phyloP scores from a whole-genome alignment of 352 stramenopile species.

The Phytophthora boehmeriae region DNA sequence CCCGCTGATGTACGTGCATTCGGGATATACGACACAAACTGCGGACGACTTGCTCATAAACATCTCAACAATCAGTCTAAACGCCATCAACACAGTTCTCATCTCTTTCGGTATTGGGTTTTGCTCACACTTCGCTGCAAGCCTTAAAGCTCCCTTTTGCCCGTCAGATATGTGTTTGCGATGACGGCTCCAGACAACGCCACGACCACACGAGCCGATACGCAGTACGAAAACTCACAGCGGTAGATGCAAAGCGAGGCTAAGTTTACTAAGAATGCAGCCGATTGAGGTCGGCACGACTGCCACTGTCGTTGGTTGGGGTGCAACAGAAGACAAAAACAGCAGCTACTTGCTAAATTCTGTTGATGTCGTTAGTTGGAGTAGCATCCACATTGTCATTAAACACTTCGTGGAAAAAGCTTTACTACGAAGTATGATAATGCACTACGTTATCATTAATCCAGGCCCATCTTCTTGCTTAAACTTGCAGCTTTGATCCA shows the following conservation, averaged over 20 bases:
- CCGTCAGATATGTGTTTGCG: background rate
- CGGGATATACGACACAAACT: background rate
- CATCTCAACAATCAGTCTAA: background rate
- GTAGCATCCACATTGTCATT: no score
- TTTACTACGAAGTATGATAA: no score
- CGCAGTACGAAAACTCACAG: slow-evolving; percentile 13
- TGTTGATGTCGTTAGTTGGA: no score
- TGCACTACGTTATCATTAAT: no score
- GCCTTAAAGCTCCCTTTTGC: background rate
- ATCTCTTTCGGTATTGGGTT: slow-evolving; percentile 3
- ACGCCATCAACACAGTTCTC: slow-evolving; percentile 1
- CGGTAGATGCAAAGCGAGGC: slow-evolving; percentile 24
- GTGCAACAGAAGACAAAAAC: no score
- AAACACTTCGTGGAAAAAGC: no score
- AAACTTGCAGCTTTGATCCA: no score
- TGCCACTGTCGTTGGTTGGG: no score
- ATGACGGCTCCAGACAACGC: background rate
- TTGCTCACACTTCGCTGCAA: background rate
- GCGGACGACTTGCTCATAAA: background rate
- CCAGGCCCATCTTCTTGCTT: no score
- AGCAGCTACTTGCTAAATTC: no score
- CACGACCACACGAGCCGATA: slow-evolving; percentile 10
- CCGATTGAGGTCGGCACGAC: no score
- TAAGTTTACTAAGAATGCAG: slow-evolving; percentile 17
- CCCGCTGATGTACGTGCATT: slow-evolving; percentile 13